A percentile compares a stretch with the other conserved stretches of the same genome.
Conservation (phyloP, 345 rosid genomes). For the Lepidium aucheri region DNA sequence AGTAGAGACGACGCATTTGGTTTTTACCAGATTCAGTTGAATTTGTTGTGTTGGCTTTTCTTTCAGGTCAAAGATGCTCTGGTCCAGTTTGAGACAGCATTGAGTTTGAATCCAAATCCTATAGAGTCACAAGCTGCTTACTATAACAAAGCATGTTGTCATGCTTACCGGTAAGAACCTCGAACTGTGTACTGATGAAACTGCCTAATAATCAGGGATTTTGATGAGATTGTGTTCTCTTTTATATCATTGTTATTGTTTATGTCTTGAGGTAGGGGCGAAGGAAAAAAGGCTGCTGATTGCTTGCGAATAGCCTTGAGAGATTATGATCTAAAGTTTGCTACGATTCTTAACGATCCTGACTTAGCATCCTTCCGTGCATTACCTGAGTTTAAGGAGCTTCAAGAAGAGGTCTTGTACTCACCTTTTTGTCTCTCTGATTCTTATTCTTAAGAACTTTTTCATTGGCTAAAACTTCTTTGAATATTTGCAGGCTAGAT, state of each 20-base stretch:
- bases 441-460: neutral
- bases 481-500: slow-evolving; percentile 52
- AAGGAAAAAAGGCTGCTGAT: slow-evolving; percentile 79
- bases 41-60: neutral
- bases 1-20: neutral
- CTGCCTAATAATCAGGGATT: neutral
- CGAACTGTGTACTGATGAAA: neutral
- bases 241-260: neutral
- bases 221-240: neutral
- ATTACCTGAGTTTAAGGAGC: slow-evolving; percentile 85
- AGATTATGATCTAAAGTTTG: slow-evolving; percentile 85
- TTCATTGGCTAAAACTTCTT: neutral
- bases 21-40: neutral
- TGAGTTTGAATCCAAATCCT: slow-evolving; percentile 63
- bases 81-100: slow-evolving; percentile 68
- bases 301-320: slow-evolving; percentile 73
- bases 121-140: slow-evolving; percentile 87
- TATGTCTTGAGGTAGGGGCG: slow-evolving; percentile 50
- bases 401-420: slow-evolving; percentile 78
- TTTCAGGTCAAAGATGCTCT: slow-evolving; percentile 87
- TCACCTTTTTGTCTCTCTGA: neutral
- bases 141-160: slow-evolving; percentile 94
- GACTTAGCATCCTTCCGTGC: slow-evolving; percentile 92
- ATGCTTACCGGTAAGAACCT: slow-evolving; percentile 56
- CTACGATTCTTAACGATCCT: slow-evolving; percentile 90